Evolutionary conservation across 2,329 filamentous ascomycete species (phyloP), one percentile per base, ranked within the genome.

Genomic region (Verticillium longisporum): DNA sequence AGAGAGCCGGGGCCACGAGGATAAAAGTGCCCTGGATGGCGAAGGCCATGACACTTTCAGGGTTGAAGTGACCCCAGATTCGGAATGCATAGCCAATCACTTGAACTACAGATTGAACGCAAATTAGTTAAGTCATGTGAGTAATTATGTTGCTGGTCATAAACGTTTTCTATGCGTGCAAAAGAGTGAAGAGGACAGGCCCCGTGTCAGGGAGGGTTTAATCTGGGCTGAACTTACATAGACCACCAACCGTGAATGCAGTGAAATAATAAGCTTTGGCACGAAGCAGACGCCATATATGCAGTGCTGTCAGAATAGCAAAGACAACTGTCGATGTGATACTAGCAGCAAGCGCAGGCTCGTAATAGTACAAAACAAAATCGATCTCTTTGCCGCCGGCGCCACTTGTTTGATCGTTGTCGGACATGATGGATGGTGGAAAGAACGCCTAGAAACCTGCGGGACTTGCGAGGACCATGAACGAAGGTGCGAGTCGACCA

Each of bases 1-100:
- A 80, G 26, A 83, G 70, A 9, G 76, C 74, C 0, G 80, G 80
- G 1, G 77, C 77, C 6, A 82, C 68, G 26, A 83, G 71, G 53
- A 82, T 71, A 34, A 80, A 68, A 3, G 70, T 62, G 13, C 63
- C 65, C 50, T 71, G 67, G 6, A 69, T 62, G 21, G 68, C 62
- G 54, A 64, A 70, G 5, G 61, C 64, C 1, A 66, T 64, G 10
- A 65, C 60, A 45, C 6, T 11, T 11, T 57, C 56, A 67, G 66
- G 9, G 71, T 64, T 62, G 60, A 64, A 59, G 65, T 41, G 41
- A 21, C 37, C 36, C 21, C 21, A 64, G 1, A 64, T 64, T 2
- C 62, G 63, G 13, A 62, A 62, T 10, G 64, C 63, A 33, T 60
- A 65, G 2, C 56, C 56, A 21, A 58, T 13, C 2, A 50, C 38